Evolutionary conservation across 192 early-diverging fungal species (phyloP), one percentile per base, ranked within the genome.

Genomic region (Entomortierella parvispora): DNA sequence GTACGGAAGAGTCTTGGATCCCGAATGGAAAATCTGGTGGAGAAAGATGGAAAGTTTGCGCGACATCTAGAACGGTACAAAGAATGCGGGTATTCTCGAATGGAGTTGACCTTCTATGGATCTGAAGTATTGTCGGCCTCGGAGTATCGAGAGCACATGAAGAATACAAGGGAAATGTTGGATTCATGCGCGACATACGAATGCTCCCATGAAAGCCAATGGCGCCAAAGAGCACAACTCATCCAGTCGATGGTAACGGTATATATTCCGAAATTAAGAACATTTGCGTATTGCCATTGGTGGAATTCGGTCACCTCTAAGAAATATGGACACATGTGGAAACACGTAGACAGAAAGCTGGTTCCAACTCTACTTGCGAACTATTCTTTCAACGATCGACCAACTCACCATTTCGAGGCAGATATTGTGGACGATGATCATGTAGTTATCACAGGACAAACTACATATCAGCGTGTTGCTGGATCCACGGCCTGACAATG

Each of bases 261-360:
- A n/a, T n/a, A 40, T 40, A 40, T 40, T 40, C 7, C 7, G 12
- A 40, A 40, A 9, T 9, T 40, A 12, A 9, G 12, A 12, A 12
- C 37, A 28, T 51, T 51, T 26, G 2, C 49, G 26, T 51, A 51
- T 25, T 51, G 49, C 26, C 49, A 51, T 26, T 51, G 49, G 49
- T 51, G 49, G 49, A 51, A 51, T 10, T 51, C 49, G 2, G 11
- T 51, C 5, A 51, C 23, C 4, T n/a, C 20, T 5, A 51, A 51
- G 23, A 51, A 51, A 26, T 51, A 51, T 51, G 49, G 49, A 5
- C 12, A 5, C 0, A 25, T 25, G 20, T 14, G 6, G 2, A 14
- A 26, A 11, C 20, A 51, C 20, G 23, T 51, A 8, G 20, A 2
- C 5, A 5, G 11, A 2, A 23, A 51, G 14, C 2, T 25, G 1